phyloP scores from a whole-genome alignment of 345 rosid genomes.

The Cardiospermum halicacabum region DNA sequence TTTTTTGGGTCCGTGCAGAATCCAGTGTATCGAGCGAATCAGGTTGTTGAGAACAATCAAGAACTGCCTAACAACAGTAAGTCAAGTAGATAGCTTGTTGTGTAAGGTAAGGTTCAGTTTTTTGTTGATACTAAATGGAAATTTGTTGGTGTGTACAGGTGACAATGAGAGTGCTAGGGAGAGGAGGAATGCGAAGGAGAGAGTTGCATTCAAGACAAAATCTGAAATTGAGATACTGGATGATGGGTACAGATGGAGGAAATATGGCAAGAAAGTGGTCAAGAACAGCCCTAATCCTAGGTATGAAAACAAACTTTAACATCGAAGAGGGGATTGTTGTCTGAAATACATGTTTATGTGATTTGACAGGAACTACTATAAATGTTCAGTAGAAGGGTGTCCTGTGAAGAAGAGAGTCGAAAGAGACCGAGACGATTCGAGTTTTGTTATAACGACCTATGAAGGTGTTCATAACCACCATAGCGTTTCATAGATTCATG shows the following conservation, averaged over 20 bases:
- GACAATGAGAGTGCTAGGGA: slow-evolving; percentile 27
- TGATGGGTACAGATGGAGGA: slow-evolving; percentile 95
- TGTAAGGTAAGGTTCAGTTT: neutral
- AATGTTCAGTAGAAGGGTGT: slow-evolving; percentile 71
- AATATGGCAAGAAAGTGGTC: slow-evolving; percentile 97
- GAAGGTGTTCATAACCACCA: slow-evolving; percentile 72
- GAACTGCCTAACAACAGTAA: slow-evolving; percentile 27
- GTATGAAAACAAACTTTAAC: slow-evolving; percentile 25
- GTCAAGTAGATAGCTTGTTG: neutral
- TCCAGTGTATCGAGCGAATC: slow-evolving; percentile 32
- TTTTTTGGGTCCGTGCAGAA: slow-evolving; percentile 23
- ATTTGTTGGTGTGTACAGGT: neutral
- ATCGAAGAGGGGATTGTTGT: neutral
- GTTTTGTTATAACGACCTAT: slow-evolving; percentile 81
- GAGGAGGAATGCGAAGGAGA: slow-evolving; percentile 42
- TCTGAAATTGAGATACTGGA: slow-evolving; percentile 79
- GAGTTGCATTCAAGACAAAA: slow-evolving; percentile 72
- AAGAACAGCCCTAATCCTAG: slow-evolving; percentile 92
- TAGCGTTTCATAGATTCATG: slow-evolving; percentile 17
- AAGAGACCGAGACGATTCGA: slow-evolving; percentile 67
- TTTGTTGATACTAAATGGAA: neutral
- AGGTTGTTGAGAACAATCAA: slow-evolving; percentile 22
- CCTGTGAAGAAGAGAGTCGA: slow-evolving; percentile 91
- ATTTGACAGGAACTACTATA: slow-evolving; percentile 73
- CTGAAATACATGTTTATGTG: neutral